phyloP scores from a whole-genome alignment of 2,329 filamentous ascomycete species.

The Cercospora sojina region DNA sequence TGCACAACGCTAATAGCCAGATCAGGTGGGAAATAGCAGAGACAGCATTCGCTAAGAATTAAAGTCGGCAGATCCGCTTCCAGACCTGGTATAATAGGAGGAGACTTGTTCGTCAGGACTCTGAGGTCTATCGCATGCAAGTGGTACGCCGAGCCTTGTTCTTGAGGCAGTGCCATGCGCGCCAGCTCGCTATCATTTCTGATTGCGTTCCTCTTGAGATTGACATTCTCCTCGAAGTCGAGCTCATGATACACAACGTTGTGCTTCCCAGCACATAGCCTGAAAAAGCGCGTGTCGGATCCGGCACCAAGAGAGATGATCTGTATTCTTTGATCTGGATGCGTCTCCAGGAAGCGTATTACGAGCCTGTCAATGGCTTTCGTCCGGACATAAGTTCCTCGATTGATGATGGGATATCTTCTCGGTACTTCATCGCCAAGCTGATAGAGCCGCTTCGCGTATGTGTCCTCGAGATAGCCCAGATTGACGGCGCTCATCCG shows the following conservation, averaged over 20 bases:
- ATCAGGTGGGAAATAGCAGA: conserved; percentile 75
- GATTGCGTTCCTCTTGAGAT: conserved; percentile 31
- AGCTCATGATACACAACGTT: conserved; percentile 81
- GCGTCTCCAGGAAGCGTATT: conserved; percentile 60
- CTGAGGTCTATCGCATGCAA: conserved; percentile 67
- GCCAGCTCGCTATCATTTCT: conserved; percentile 28
- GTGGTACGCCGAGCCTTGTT: conserved; percentile 47
- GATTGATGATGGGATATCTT: conserved; percentile 87
- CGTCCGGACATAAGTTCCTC: conserved; percentile 93
- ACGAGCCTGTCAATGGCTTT: conserved; percentile 78
- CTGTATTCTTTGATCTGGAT: conserved; percentile 50
- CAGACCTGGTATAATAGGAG: conserved; percentile 44
- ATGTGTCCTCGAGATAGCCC: conserved; percentile 82
- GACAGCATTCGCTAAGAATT: conserved; percentile 89
- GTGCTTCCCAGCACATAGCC: conserved; percentile 54
- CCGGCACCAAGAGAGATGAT: conserved; percentile 92
- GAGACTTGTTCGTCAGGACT: conserved; percentile 46
- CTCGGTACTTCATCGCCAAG: conserved; percentile 52
- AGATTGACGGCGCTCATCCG: conserved; percentile 82
- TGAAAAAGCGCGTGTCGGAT: conserved; percentile 85
- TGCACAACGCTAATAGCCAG: conserved; percentile 55
- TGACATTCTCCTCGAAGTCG: conserved; percentile 73
- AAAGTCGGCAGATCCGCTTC: conserved; percentile 69
- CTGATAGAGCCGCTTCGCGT: conserved; percentile 67
- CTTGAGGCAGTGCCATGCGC: conserved; percentile 23